Evolutionary conservation across 768 basidiomycete genomes (phyloP).

Genomic region (Phanerodontia chrysosporium): DNA sequence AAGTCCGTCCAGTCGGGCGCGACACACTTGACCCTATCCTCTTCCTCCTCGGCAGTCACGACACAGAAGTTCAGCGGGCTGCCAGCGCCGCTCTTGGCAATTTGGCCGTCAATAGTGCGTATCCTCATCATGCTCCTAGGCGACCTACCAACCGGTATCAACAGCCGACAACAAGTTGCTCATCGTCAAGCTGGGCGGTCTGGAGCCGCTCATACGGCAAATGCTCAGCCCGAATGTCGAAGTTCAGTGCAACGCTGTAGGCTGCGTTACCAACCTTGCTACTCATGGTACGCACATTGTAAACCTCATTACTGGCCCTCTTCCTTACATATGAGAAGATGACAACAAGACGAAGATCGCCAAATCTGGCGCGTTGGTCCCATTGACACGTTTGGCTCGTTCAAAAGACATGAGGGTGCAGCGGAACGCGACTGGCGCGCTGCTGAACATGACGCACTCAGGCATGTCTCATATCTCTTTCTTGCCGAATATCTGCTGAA

Average conservation of each 20-base stretch:
- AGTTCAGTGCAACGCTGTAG: constrained; percentile 99
- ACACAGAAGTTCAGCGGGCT: constrained; percentile 97
- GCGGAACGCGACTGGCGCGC: constrained; percentile 94
- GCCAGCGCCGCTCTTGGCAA: constrained; percentile 97
- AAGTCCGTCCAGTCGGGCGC: constrained; percentile 92
- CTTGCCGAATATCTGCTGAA: not conserved
- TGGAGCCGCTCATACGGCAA: constrained; percentile 96
- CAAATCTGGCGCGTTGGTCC: constrained; percentile 97
- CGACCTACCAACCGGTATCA: constrained; percentile 13
- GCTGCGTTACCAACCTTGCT: constrained; percentile 97
- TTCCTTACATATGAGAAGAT: constrained; percentile 45
- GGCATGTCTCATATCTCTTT: constrained; percentile 51
- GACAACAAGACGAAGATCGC: constrained; percentile 99
- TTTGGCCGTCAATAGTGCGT: constrained; percentile 94
- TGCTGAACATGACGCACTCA: constrained; percentile 99
- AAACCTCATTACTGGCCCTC: not conserved
- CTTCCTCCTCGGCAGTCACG: constrained; percentile 94
- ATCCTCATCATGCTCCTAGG: not conserved
- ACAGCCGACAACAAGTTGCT: constrained; percentile 97
- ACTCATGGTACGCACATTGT: constrained; percentile 74
- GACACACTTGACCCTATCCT: constrained; percentile 98
- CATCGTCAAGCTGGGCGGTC: constrained; percentile 95
- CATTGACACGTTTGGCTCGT: constrained; percentile 90
- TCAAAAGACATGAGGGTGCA: constrained; percentile 99
- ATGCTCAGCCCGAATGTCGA: constrained; percentile 99